Conservation (phyloP, 768 basidiomycete genomes). For the Tricholoma flavovirens region DNA sequence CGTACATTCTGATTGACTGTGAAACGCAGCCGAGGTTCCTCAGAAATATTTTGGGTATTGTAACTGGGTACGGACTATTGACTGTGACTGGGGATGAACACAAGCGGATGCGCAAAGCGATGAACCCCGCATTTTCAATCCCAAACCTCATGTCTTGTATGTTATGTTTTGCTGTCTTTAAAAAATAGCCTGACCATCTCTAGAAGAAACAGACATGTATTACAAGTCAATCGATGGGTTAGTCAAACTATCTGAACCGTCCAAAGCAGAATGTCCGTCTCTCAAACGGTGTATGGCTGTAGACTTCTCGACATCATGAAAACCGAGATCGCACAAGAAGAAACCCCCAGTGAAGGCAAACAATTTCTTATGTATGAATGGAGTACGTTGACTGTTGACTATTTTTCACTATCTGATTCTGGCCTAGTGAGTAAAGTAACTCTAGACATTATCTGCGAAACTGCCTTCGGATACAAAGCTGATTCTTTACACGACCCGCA, state of each 20-base stretch:
- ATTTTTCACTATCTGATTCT: not conserved
- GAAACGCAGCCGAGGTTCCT: slow-evolving; percentile 35
- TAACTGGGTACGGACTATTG: slow-evolving; percentile 40
- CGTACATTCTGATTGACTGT: not conserved
- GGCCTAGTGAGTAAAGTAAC: slow-evolving; percentile 45
- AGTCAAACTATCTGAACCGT: not conserved
- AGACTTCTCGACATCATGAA: slow-evolving; percentile 35
- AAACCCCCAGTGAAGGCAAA: slow-evolving; percentile 19
- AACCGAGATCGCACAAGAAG: slow-evolving; percentile 22
- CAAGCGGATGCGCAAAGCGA: slow-evolving; percentile 42
- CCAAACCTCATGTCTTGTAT: slow-evolving; percentile 33
- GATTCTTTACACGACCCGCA: slow-evolving; percentile 40
- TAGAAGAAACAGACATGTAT: slow-evolving; percentile 39
- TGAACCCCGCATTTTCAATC: slow-evolving; percentile 50
- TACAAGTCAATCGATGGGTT: slow-evolving; percentile 41
- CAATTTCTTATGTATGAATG: slow-evolving; percentile 38
- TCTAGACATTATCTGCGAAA: slow-evolving; percentile 47
- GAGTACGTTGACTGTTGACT: slow-evolving; percentile 27
- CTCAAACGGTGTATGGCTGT: not conserved
- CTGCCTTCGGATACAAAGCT: slow-evolving; percentile 43
- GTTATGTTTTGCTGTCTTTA: slow-evolving; percentile 5
- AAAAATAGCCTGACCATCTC: not conserved
- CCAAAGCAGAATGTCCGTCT: not conserved
- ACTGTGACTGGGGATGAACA: slow-evolving; percentile 46
- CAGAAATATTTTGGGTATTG: slow-evolving; percentile 35